Percentiles rank a stretch among this genome's conserved stretches.
These are phyloP conservation scores for Gremmenia infestans DNA, from an alignment of 2,329 filamentous ascomycete genomes.

Conservation along the genomic window DNA sequence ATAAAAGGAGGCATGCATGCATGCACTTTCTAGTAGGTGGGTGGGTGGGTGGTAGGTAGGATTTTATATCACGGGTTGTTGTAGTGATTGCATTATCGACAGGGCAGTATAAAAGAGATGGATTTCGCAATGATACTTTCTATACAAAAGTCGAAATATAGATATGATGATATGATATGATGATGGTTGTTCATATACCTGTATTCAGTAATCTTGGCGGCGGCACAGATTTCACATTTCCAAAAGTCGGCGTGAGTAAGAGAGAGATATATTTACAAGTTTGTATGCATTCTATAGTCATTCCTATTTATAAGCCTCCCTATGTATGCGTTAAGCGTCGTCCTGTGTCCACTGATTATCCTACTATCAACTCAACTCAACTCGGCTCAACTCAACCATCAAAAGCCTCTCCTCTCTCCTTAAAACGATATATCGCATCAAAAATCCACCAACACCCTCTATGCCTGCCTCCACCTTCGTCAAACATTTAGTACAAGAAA, in stretches of 20 bases:
- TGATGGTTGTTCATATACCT: too few species aligned
- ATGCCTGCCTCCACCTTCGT: slow-evolving; percentile 1
- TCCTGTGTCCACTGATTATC: neutral
- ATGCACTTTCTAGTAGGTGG: too few species aligned
- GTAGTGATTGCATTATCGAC: too few species aligned
- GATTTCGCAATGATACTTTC: too few species aligned
- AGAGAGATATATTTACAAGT: neutral
- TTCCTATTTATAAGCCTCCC: neutral
- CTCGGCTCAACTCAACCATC: neutral
- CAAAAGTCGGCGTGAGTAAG: too few species aligned
- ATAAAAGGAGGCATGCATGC: too few species aligned
- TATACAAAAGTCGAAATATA: too few species aligned
- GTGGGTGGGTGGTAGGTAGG: too few species aligned
- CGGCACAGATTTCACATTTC: neutral
- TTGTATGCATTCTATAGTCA: neutral
- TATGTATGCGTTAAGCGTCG: neutral
- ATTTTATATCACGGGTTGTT: too few species aligned
- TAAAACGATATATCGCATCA: neutral
- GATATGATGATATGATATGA: too few species aligned
- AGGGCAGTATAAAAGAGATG: too few species aligned
- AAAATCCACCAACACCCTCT: neutral
- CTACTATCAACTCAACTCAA: neutral
- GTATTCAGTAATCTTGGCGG: too few species aligned
- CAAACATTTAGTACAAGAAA: slow-evolving; percentile 26
- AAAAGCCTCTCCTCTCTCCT: neutral